Percentiles rank a stretch among this genome's conserved stretches.
Evolutionary conservation across 2,329 filamentous ascomycete genomes (phyloP).

Genomic region (Magnaporthiopsis rhizophila): DNA sequence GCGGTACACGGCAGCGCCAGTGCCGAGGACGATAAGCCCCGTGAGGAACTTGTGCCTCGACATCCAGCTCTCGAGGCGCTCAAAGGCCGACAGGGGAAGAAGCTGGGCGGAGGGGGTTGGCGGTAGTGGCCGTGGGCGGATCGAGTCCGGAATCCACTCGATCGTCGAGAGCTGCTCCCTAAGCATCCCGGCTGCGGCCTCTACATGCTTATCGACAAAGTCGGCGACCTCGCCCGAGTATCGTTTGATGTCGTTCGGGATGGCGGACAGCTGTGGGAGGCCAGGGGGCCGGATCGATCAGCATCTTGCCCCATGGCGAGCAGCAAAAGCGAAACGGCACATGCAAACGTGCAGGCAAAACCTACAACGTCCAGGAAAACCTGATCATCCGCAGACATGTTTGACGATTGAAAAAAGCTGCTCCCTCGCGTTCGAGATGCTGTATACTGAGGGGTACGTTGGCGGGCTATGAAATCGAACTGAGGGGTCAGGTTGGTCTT

Average conservation of each 20-base stretch:
- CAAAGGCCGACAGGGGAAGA: constrained; percentile 25
- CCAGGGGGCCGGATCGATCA: background rate
- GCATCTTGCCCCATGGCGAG: background rate
- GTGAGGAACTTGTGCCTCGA: constrained; percentile 64
- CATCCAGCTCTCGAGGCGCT: constrained; percentile 64
- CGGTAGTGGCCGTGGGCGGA: constrained; percentile 51
- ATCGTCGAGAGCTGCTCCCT: constrained; percentile 60
- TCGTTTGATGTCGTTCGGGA: constrained; percentile 56
- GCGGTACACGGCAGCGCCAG: constrained; percentile 55
- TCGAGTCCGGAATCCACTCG: constrained; percentile 64
- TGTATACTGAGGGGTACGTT: too few relatives aligned
- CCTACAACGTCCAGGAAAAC: constrained; percentile 70
- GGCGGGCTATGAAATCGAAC: too few relatives aligned
- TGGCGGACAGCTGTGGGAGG: constrained; percentile 37
- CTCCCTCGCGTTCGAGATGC: too few relatives aligned
- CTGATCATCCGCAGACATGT: constrained; percentile 73
- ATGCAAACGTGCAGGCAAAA: constrained; percentile 8
- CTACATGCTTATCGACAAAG: constrained; percentile 73
- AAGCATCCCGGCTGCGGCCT: constrained; percentile 62
- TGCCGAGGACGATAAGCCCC: constrained; percentile 60
- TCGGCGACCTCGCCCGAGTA: constrained; percentile 70
- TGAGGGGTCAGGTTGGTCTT: too few relatives aligned
- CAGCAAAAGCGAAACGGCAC: background rate
- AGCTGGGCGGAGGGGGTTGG: constrained; percentile 27
- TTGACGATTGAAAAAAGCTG: constrained; percentile 19